These are phyloP conservation scores for Basidiobolus meristosporus DNA, from an alignment of 371 early-diverging fungal genomes.

Conservation along the genomic window DNA sequence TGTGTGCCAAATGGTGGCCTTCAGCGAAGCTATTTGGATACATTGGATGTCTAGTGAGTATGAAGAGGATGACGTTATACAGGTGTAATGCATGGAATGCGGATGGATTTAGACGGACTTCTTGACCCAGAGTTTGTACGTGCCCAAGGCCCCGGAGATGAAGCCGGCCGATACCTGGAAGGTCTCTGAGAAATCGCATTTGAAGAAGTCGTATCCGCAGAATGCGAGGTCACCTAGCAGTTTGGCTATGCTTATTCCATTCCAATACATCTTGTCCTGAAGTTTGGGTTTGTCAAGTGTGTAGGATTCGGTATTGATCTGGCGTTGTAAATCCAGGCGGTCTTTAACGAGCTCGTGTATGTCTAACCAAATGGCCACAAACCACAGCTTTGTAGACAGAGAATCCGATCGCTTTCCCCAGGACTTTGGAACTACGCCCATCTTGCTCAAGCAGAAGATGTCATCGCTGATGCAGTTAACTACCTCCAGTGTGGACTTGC, in stretches of 20 bases:
- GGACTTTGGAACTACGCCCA: conserved; percentile 24
- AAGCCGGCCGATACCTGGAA: conserved; percentile 51
- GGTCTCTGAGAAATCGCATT: conserved; percentile 33
- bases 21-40: no score
- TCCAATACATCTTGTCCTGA: conserved; percentile 13
- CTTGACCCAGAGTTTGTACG: conserved; percentile 21
- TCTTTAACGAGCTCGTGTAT: conserved; percentile 11
- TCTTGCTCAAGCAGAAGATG: conserved; percentile 40
- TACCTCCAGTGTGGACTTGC: conserved; percentile 12
- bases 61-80: no score
- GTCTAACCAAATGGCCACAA: conserved; percentile 26
- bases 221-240: conserved; percentile 34
- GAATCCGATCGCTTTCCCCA: conserved; percentile 21
- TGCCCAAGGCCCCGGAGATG: conserved; percentile 34
- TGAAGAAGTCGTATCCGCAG: conserved; percentile 48
- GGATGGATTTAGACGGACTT: no score
- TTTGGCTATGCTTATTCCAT: conserved; percentile 25
- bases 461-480: conserved; percentile 54
- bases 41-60: no score
- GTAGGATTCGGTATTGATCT: conserved; percentile 1
- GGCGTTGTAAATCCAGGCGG: not conserved
- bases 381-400: conserved; percentile 31
- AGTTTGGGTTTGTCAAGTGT: conserved; percentile 1
- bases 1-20: no score
- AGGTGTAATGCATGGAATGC: no score